Percentiles rank a stretch among this genome's conserved stretches.
phyloP scores from a whole-genome alignment of 1,139 yeast species.

The Pichia sp. region DNA sequence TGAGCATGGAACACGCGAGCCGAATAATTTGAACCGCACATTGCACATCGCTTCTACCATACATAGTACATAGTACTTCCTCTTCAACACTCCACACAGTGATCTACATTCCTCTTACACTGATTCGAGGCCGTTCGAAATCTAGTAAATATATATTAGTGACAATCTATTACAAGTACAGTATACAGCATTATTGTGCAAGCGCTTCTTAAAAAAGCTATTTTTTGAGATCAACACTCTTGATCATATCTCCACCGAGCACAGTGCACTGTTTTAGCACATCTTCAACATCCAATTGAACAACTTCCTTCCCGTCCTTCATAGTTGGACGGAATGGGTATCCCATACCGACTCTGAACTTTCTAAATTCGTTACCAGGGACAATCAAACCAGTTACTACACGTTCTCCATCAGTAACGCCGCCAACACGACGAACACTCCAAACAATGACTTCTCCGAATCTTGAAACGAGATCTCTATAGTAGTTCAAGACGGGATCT shows the following conservation, averaged over 20 bases:
- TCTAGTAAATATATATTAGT: no score
- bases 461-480: conserved; percentile 48
- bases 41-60: no score
- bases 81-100: no score
- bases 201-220: no score
- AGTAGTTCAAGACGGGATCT: conserved; percentile 52
- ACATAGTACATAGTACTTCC: no score
- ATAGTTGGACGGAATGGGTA: conserved; percentile 63
- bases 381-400: conserved; percentile 77
- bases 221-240: conserved; percentile 13
- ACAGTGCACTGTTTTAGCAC: conserved; percentile 10
- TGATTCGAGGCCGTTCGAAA: no score
- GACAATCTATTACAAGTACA: no score
- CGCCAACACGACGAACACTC: conserved; percentile 49
- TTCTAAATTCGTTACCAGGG: conserved; percentile 52
- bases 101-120: no score
- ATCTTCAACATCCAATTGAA: conserved; percentile 29
- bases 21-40: no score
- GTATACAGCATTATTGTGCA: no score
- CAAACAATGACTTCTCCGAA: conserved; percentile 50
- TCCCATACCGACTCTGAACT: conserved; percentile 76
- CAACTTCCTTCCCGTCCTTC: conserved; percentile 68
- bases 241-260: conserved; percentile 65
- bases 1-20: no score
- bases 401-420: conserved; percentile 36